Evolutionary conservation across 108 stramenopile species (phyloP), one percentile per base, ranked within the genome.

Genomic region (Halocafeteria seosinensis): DNA sequence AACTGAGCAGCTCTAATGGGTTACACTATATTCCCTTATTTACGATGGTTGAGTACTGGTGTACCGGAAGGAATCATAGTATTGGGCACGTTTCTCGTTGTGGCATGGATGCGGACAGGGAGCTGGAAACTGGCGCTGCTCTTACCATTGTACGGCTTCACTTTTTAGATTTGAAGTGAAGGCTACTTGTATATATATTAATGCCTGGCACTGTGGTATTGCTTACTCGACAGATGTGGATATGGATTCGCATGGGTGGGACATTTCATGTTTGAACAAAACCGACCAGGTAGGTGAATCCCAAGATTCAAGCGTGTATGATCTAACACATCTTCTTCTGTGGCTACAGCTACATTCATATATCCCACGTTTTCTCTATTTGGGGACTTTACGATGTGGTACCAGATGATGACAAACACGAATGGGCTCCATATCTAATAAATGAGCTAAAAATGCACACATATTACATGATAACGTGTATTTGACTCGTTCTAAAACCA

Each of bases 271-370:
- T 63, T 62, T 37, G 68, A 69, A 35, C 26, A 29, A 8, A 69
- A 69, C 62, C 1, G 37, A 5, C 68, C 68, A 5, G n/a, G n/a
- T n/a, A n/a, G n/a, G n/a, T n/a, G n/a, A n/a, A n/a, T n/a, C n/a
- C n/a, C n/a, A n/a, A n/a, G n/a, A n/a, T n/a, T n/a, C n/a, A n/a
- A n/a, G n/a, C n/a, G n/a, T n/a, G n/a, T n/a, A n/a, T n/a, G n/a
- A n/a, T n/a, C n/a, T n/a, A n/a, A n/a, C n/a, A n/a, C n/a, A n/a
- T n/a, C n/a, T n/a, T n/a, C n/a, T n/a, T n/a, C n/a, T n/a, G n/a
- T n/a, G n/a, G n/a, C n/a, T n/a, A n/a, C n/a, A n/a, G 68, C 68
- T 1, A 69, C 68, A 26, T 69, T 69, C 32, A 69, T 69, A 27
- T 69, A 69, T 37, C 68, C 68, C n/a, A 13, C 61, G 2, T 69